These are phyloP conservation scores for Thielaviopsis euricoi DNA, from an alignment of 2,329 filamentous ascomycete species.

Conservation along the genomic window DNA sequence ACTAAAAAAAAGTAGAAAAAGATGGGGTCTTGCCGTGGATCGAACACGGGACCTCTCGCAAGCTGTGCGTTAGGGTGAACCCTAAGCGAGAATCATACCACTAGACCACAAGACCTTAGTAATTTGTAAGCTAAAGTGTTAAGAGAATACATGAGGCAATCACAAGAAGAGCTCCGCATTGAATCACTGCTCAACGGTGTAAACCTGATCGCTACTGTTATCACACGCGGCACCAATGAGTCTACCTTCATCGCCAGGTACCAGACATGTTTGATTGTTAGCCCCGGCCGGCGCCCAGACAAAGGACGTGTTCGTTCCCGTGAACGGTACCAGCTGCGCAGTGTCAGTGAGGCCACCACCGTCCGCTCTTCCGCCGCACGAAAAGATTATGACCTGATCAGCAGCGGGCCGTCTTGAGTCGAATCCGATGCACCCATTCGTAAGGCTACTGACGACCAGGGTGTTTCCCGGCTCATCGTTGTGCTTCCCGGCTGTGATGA, in stretches of 20 bases:
- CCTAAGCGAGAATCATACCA: conserved; percentile 59
- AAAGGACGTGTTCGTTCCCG: conserved; percentile 22
- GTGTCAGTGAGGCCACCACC: conserved; percentile 30
- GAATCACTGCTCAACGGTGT: conserved; percentile 12
- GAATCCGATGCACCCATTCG: conserved; percentile 34
- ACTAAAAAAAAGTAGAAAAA: no score
- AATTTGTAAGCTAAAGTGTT: no score
- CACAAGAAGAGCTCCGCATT: no score
- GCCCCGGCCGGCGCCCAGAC: conserved; percentile 29
- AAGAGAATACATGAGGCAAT: no score
- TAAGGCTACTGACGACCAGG: conserved; percentile 32
- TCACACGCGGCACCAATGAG: conserved; percentile 12
- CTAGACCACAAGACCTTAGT: conserved; percentile 43
- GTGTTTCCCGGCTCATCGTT: conserved; percentile 27
- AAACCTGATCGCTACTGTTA: conserved; percentile 7
- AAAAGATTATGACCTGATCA: conserved; percentile 33
- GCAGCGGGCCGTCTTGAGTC: conserved; percentile 26
- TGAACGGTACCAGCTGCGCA: conserved; percentile 33
- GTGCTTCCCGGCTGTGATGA: conserved; percentile 32
- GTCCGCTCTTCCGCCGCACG: conserved; percentile 34
- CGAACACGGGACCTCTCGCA: conserved; percentile 31
- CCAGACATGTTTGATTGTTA: conserved; percentile 26
- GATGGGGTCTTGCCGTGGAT: conserved; percentile 27
- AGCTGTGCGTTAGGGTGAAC: conserved; percentile 23
- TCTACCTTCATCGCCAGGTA: conserved; percentile 20